A percentile compares a stretch with the other conserved stretches of the same genome.
Conservation (phyloP, 208 protist genomes). For the Leishmania arabica region DNA sequence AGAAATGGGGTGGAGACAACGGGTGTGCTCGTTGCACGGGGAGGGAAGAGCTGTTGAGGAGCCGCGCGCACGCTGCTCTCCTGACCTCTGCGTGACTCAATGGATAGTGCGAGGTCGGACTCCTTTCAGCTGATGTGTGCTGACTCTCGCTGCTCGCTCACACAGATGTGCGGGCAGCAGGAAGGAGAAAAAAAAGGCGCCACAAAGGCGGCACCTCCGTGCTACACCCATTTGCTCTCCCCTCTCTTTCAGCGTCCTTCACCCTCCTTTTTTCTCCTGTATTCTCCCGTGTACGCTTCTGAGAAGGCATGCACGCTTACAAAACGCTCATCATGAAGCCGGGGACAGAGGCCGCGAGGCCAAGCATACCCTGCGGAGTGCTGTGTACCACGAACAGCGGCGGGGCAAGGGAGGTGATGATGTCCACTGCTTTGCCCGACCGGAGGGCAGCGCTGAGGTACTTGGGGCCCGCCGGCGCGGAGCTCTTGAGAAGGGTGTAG, state of each 20-base stretch:
- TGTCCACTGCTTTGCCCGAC: conserved; percentile 46
- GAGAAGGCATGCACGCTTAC: conserved; percentile 11
- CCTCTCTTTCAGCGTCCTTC: not conserved
- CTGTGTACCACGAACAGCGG: conserved; percentile 42
- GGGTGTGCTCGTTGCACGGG: not conserved
- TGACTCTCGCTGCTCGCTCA: not conserved
- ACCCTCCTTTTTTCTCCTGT: not conserved
- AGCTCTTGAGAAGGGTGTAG: conserved; percentile 72
- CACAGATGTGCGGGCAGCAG: not conserved
- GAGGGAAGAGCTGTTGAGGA: not conserved
- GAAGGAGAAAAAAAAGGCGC: not conserved
- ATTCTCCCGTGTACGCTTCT: not conserved
- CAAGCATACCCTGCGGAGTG: conserved; percentile 74
- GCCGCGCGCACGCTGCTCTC: not conserved
- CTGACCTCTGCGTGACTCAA: not conserved
- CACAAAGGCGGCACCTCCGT: not conserved
- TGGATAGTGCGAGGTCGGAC: not conserved
- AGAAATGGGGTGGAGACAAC: not conserved
- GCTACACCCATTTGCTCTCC: not conserved
- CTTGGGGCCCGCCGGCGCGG: conserved; percentile 48
- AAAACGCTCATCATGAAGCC: conserved; percentile 63
- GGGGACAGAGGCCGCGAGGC: conserved; percentile 66
- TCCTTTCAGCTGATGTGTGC: not conserved
- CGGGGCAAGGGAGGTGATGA: conserved; percentile 65
- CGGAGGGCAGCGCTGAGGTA: conserved; percentile 44